Conservation (phyloP, 1,139 yeast species). For the Geotrichum histeridarum region DNA sequence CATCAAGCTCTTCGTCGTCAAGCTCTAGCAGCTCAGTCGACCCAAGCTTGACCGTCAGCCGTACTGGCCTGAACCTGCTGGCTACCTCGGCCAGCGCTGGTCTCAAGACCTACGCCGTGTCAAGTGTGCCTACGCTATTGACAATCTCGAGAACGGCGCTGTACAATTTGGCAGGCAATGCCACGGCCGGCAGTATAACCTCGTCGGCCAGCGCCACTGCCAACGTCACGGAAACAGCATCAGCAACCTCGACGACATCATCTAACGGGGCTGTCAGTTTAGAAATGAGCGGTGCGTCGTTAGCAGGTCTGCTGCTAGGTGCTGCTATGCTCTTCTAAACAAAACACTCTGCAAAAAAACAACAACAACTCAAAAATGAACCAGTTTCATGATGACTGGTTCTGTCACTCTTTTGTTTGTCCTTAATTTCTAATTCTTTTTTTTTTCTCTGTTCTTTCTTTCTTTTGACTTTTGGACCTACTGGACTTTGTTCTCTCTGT, state of each 20-base stretch:
- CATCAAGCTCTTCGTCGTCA: not conserved
- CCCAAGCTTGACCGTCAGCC: not conserved
- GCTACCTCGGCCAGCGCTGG: constrained; percentile 3
- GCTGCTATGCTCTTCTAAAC: not conserved
- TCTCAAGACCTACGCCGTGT: constrained; percentile 19
- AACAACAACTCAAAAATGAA: too few relatives aligned
- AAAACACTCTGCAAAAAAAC: too few relatives aligned
- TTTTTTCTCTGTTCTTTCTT: not conserved
- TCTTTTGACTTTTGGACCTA: not conserved
- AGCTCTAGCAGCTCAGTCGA: not conserved
- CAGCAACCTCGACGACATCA: not conserved
- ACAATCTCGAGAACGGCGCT: constrained; percentile 27
- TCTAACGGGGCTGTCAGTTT: not conserved
- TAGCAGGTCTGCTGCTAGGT: not conserved
- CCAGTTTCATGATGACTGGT: too few relatives aligned
- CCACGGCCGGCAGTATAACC: not conserved
- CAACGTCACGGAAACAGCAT: not conserved
- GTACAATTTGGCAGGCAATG: constrained; percentile 23
- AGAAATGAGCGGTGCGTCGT: not conserved
- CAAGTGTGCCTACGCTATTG: constrained; percentile 23
- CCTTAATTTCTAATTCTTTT: not conserved
- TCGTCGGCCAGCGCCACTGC: not conserved
- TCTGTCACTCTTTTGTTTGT: too few relatives aligned
- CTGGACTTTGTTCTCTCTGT: not conserved
- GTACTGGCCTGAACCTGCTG: not conserved